A percentile compares a stretch with the other conserved stretches of the same genome.
Evolutionary conservation across 1,139 yeast species (phyloP).

Genomic region (Zhuliangozyma blackwelliae): DNA sequence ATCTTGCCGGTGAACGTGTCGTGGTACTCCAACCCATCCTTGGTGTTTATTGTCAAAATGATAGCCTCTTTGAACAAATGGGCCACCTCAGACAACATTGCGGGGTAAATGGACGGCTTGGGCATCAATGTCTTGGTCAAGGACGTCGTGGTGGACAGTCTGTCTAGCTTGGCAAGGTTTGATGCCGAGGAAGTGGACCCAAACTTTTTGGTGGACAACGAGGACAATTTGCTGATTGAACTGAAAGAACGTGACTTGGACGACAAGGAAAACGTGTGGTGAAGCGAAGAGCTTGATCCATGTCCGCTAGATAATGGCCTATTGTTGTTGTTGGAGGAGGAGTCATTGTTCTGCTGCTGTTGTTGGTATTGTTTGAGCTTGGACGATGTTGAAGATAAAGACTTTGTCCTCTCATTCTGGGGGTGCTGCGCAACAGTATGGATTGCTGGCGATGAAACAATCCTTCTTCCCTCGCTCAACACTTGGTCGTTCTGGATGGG

Average conservation of each 20-base stretch:
- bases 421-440: conserved; percentile 10
- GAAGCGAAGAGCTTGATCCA: conserved; percentile 20
- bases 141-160: conserved; percentile 24
- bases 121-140: conserved; percentile 5
- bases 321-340: conserved; percentile 2
- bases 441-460: conserved; percentile 23
- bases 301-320: conserved; percentile 17
- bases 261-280: conserved; percentile 36
- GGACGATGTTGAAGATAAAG: conserved; percentile 19
- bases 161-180: conserved; percentile 22
- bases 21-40: conserved; percentile 92
- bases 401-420: conserved; percentile 20
- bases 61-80: conserved; percentile 69
- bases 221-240: conserved; percentile 40
- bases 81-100: conserved; percentile 82
- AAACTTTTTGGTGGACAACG: conserved; percentile 39
- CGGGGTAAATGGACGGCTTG: conserved; percentile 79
- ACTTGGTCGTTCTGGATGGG: conserved; percentile 18
- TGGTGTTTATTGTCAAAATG: conserved; percentile 72
- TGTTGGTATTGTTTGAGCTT: conserved; percentile 7
- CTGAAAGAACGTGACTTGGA: conserved; percentile 44
- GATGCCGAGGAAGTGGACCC: conserved; percentile 33
- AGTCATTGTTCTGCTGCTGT: conserved; percentile 11
- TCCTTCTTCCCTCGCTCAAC: conserved; percentile 14
- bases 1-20: conserved; percentile 93